Base-by-base conservation (phyloP, 192 early-diverging fungal genomes). In the Rhizophlyctis rosea region DNA sequence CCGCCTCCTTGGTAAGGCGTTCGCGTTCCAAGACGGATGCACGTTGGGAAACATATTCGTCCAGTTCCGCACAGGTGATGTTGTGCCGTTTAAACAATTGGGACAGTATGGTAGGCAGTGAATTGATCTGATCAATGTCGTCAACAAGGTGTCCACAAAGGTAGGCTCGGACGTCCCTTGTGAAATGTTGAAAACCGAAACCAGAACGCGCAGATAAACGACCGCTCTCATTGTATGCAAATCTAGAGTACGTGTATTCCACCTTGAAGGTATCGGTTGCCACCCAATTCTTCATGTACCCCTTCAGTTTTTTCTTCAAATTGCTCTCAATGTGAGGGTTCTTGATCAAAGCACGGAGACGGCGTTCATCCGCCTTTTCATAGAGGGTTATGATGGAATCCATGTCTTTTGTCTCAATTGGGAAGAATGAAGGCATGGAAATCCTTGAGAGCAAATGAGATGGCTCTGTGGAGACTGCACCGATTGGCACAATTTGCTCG, bases 101-200 rank as follows among this genome's bases (percentile, higher is more conserved):
- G 28, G 11, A 14, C 51, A 53, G 23, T 7, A 53, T 53, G 7
- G 51, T 53, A 25, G 51, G 51, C 23, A 53, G 23, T 13, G 11
- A 14, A 24, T 53, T 53, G 23, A 53, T 24, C 51, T 53, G 51
- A 28, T 53, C 51, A 28, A 53, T 53, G 51, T 53, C 51, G 23
- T 14, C 51, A 23, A 14, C 5, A 24, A 14, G 23, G 51, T 53
- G 11, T 7, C 9, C 51, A 14, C 9, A 21, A 11, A 53, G 51
- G 51, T 14, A 53, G 51, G 51, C 51, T 7, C 51, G n/a, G 23
- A 53, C 51, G n/a, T 53, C 51, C 23, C 51, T 53, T 21, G 51
- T 7, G 28, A 53, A 53, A 13, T 11, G 23, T 28, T 53, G 51
- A 7, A 53, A 23, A 53, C 51, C 51, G 7, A 53, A 7, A 7